Evolutionary conservation across 805 yeast genomes (phyloP), one percentile per base, ranked within the genome.

Genomic region (Naumovozyma dairenensis): DNA sequence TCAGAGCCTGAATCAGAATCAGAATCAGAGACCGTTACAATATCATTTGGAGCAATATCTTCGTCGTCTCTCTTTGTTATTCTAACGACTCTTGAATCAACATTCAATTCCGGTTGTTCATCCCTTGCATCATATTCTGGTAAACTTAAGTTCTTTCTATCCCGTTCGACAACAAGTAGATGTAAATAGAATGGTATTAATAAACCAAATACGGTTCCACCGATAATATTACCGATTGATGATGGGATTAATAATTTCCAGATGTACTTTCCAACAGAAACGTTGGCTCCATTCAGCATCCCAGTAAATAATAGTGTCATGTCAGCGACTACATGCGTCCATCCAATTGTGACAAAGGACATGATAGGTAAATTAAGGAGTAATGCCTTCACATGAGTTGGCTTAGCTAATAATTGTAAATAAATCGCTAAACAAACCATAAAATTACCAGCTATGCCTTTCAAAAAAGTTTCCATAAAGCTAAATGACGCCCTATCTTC

Each of bases 321-420:
- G 53, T 83, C 94, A 1, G 93, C 94, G 6, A 83, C 85, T 1
- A 75, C 74, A 51, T 83, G 93, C 2, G 83, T 74, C 56, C 75
- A 83, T 0, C 93, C 92, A 65, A 77, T 63, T 1, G 77, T 47
- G n/a, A 80, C 92, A 55, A 83, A 80, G 0, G 87, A 74, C 55
- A 80, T 80, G 12, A 82, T 66, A 1, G 94, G 94, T 15, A 81
- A 51, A 12, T 65, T 48, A 62, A 82, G 69, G 62, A 79, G 57
- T 5, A 78, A 30, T 19, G 78, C 64, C 45, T 79, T 80, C 22
- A 83, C 93, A 49, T 83, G 93, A 7, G 77, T 49, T 0, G 94
- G 93, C 49, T 78, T 80, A 5, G 80, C 81, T 76, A 82, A 71
- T 26, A 83, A 60, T 50, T 82, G 93, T 30, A 82, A 57, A 56